Conservation (phyloP, 2,329 filamentous ascomycete species). For the Penicillium sp. region DNA sequence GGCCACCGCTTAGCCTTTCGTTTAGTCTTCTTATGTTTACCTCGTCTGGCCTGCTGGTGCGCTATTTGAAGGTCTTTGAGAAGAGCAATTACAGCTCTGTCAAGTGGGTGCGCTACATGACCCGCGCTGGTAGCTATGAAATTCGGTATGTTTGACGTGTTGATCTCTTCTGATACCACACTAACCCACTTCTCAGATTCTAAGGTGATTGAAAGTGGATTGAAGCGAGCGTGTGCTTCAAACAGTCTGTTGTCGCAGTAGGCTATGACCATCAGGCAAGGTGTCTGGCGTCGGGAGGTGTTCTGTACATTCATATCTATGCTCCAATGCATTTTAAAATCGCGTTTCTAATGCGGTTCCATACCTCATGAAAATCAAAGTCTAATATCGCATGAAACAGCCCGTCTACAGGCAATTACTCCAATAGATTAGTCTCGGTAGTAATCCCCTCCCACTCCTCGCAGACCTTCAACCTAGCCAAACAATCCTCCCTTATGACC, state of each 20-base stretch:
- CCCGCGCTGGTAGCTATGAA: conserved; percentile 93
- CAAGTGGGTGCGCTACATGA: conserved; percentile 99
- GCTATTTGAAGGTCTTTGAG: conserved; percentile 98
- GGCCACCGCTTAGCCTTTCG: conserved; percentile 85
- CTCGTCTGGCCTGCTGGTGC: conserved; percentile 83
- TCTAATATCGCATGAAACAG: not conserved
- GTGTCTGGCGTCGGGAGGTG: conserved; percentile 2
- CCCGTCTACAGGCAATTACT: not conserved
- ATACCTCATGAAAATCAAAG: not conserved
- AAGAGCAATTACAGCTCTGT: conserved; percentile 99
- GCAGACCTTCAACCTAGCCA: not conserved
- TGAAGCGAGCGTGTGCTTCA: not conserved
- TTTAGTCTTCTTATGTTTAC: conserved; percentile 99
- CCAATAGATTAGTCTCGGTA: not conserved
- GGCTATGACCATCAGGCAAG: not conserved
- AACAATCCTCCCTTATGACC: not conserved
- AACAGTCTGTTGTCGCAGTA: not conserved
- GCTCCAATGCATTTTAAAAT: not conserved
- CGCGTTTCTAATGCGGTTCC: not conserved
- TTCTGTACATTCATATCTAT: not conserved
- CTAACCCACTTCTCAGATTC: not conserved
- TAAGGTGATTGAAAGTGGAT: not conserved
- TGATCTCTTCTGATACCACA: not conserved
- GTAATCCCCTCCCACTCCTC: not conserved
- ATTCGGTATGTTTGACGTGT: conserved; percentile 64